Evolutionary conservation across 495 filamentous ascomycete genomes (phyloP).

Genomic region (Chaetomium cochliodes): DNA sequence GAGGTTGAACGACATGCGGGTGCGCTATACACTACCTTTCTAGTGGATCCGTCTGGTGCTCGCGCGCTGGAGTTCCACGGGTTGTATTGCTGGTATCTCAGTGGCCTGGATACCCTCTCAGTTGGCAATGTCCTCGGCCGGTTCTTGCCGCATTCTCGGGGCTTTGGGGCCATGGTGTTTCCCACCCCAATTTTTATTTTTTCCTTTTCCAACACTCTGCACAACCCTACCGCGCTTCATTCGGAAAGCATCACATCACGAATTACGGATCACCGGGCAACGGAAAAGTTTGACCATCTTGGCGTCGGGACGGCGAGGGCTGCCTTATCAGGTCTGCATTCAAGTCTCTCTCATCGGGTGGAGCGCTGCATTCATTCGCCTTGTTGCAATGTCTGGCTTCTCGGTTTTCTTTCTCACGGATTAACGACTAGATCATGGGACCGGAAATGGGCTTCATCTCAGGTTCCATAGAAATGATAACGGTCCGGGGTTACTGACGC

Average conservation of each 20-base stretch:
- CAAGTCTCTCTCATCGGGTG: slow-evolving; percentile 17
- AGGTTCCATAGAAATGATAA: slow-evolving; percentile 29
- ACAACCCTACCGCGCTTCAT: slow-evolving; percentile 20
- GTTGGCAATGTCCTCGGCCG: slow-evolving; percentile 30
- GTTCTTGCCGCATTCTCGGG: slow-evolving; percentile 24
- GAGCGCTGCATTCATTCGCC: slow-evolving; percentile 22
- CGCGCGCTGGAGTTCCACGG: slow-evolving; percentile 31
- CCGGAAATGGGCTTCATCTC: slow-evolving; percentile 29
- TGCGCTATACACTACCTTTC: slow-evolving; percentile 36
- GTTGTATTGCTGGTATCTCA: slow-evolving; percentile 35
- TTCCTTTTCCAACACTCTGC: slow-evolving; percentile 23
- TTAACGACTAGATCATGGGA: slow-evolving; percentile 38
- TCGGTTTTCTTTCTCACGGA: slow-evolving; percentile 19
- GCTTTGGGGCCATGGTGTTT: slow-evolving; percentile 18
- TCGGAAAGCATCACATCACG: slow-evolving; percentile 25
- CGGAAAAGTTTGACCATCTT: slow-evolving; percentile 37
- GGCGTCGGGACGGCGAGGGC: slow-evolving; percentile 35
- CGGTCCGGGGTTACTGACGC: slow-evolving; percentile 23
- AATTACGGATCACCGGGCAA: slow-evolving; percentile 33
- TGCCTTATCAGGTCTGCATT: slow-evolving; percentile 20
- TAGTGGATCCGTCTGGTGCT: slow-evolving; percentile 32
- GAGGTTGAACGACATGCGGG: slow-evolving; percentile 31
- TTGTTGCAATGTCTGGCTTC: slow-evolving; percentile 22
- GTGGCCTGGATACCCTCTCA: slow-evolving; percentile 39
- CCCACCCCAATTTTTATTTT: slow-evolving; percentile 10